Percentiles rank a stretch among this genome's conserved stretches.
These are phyloP conservation scores for Wickerhamiella sorbophila DNA, from an alignment of 805 yeast species.

Conservation along the genomic window DNA sequence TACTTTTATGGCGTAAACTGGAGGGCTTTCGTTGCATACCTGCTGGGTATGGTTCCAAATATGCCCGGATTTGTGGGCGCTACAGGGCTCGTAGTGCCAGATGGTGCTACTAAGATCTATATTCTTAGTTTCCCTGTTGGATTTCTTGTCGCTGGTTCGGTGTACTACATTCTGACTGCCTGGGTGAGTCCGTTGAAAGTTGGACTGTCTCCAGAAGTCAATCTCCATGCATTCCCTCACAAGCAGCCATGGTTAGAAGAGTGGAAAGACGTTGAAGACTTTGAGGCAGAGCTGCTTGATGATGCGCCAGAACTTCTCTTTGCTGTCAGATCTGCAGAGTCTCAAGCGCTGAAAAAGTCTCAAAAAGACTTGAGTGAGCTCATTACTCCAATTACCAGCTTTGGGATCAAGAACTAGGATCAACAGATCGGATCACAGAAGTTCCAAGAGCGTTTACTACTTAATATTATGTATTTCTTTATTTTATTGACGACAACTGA, in stretches of 20 bases:
- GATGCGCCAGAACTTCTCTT: neutral
- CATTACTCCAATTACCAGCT: neutral
- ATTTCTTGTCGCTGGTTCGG: conserved; percentile 40
- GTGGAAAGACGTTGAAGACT: conserved; percentile 8
- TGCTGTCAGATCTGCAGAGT: neutral
- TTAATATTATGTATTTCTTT: too few relatives aligned
- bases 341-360: too few relatives aligned
- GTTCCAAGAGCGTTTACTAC: too few relatives aligned
- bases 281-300: conserved; percentile 4
- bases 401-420: neutral
- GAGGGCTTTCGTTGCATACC: conserved; percentile 71
- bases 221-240: conserved; percentile 3
- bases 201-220: conserved; percentile 3
- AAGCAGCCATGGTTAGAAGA: conserved; percentile 8
- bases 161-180: conserved; percentile 34
- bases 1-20: conserved; percentile 62
- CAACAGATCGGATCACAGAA: too few relatives aligned
- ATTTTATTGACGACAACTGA: too few relatives aligned
- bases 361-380: neutral
- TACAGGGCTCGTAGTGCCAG: conserved; percentile 52
- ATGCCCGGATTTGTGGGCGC: conserved; percentile 79
- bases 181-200: neutral
- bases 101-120: conserved; percentile 63
- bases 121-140: conserved; percentile 67
- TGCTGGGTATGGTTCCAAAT: conserved; percentile 69